These are phyloP conservation scores for Nitzschia palea DNA, from an alignment of 108 stramenopile genomes.

Conservation along the genomic window DNA sequence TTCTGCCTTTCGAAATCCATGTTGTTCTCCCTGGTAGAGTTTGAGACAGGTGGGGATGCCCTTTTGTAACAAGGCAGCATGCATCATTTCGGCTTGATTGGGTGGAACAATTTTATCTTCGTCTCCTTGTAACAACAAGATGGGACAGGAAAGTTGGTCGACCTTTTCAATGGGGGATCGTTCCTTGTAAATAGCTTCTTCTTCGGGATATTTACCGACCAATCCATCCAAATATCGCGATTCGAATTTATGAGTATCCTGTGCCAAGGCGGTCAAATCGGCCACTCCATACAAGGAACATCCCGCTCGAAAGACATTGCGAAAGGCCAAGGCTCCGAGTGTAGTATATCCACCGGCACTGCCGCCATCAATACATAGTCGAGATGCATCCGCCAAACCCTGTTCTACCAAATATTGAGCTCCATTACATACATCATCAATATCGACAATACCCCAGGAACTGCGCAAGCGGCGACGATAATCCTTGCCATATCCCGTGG, in stretches of 20 bases:
- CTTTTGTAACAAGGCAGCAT: slow-evolving; percentile 63
- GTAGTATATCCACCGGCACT: slow-evolving; percentile 87
- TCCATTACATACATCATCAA: slow-evolving; percentile 77
- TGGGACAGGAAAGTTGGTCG: slow-evolving; percentile 73
- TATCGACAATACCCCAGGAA: slow-evolving; percentile 78
- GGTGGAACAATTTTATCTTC: slow-evolving; percentile 89
- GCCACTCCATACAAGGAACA: slow-evolving; percentile 75
- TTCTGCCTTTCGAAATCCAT: slow-evolving; percentile 85
- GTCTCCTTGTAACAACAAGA: slow-evolving; percentile 71
- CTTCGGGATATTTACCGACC: slow-evolving; percentile 70
- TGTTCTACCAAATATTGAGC: slow-evolving; percentile 62
- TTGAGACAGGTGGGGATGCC: slow-evolving; percentile 64
- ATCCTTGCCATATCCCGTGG: slow-evolving; percentile 76
- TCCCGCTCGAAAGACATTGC: slow-evolving; percentile 72
- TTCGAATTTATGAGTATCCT: slow-evolving; percentile 87
- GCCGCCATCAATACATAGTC: slow-evolving; percentile 83
- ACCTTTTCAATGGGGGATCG: slow-evolving; percentile 71
- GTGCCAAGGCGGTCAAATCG: slow-evolving; percentile 72
- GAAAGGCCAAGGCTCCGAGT: slow-evolving; percentile 70
- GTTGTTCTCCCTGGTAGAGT: slow-evolving; percentile 83
- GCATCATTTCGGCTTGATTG: slow-evolving; percentile 82
- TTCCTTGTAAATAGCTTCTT: slow-evolving; percentile 58
- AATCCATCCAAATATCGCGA: slow-evolving; percentile 77
- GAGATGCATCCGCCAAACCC: slow-evolving; percentile 56
- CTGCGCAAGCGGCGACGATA: slow-evolving; percentile 65